phyloP scores from a whole-genome alignment of 2,329 filamentous ascomycete species.

The Neospermospora avenae region DNA sequence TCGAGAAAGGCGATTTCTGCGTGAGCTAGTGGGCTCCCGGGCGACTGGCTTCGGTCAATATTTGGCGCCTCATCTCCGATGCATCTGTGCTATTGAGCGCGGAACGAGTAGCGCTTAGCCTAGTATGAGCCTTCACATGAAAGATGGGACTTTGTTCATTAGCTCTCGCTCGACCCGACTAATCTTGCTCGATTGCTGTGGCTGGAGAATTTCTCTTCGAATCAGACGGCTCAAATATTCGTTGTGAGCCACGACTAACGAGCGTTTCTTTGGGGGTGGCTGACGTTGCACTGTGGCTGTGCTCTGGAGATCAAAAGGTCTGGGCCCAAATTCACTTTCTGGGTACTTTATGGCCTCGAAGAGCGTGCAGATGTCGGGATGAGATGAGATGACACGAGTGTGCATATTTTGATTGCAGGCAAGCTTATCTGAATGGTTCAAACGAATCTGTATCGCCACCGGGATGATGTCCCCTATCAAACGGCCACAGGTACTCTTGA shows the following conservation, averaged over 20 bases:
- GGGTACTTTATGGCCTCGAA: neutral
- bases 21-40: neutral
- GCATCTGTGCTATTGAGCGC: slow-evolving; percentile 1
- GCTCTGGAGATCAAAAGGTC: neutral
- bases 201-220: neutral
- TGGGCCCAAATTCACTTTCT: neutral
- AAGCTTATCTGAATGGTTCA: neutral
- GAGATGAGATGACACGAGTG: neutral
- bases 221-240: neutral
- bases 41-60: slow-evolving; percentile 2
- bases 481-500: neutral
- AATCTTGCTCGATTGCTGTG: neutral
- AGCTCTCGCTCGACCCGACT: neutral
- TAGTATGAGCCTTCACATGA: neutral
- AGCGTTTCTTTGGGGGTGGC: neutral
- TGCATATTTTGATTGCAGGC: neutral
- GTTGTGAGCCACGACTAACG: neutral
- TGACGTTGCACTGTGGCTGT: neutral
- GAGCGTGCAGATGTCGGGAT: neutral
- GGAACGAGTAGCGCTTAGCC: neutral
- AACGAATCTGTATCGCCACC: neutral
- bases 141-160: no score
- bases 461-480: neutral
- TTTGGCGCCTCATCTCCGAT: neutral
- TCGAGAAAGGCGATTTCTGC: neutral